Evolutionary conservation across 2,329 filamentous ascomycete genomes (phyloP).

Genomic region (Amauroascus niger): DNA sequence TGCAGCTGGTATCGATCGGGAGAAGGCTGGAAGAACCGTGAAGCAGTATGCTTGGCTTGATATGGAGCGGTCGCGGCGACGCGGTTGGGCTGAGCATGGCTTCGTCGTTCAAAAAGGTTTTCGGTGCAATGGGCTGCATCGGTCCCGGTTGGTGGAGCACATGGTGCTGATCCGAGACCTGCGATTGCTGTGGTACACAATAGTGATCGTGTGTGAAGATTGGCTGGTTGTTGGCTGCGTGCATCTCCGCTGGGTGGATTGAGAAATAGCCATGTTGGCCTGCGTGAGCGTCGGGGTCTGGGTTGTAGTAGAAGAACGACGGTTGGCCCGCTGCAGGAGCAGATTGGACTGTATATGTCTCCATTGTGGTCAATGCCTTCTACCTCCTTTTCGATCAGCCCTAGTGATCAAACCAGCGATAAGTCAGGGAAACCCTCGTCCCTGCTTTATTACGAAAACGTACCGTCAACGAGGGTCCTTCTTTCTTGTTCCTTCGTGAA

Average conservation of each 20-base stretch:
- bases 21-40: slow-evolving; percentile 45
- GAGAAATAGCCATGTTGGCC: slow-evolving; percentile 69
- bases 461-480: not conserved
- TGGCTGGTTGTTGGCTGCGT: slow-evolving; percentile 22
- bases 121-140: slow-evolving; percentile 13
- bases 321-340: slow-evolving; percentile 9
- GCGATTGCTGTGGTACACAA: slow-evolving; percentile 19
- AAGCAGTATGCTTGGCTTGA: slow-evolving; percentile 64
- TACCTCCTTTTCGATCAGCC: not conserved
- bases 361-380: slow-evolving; percentile 5
- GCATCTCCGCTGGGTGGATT: slow-evolving; percentile 48
- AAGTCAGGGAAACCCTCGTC: not conserved
- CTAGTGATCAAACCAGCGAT: not conserved
- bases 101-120: slow-evolving; percentile 45
- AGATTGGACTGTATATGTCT: slow-evolving; percentile 10
- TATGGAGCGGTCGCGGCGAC: slow-evolving; percentile 62
- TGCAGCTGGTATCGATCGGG: slow-evolving; percentile 66
- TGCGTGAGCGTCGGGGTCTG: slow-evolving; percentile 61
- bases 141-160: slow-evolving; percentile 10
- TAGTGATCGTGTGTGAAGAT: slow-evolving; percentile 22
- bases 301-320: slow-evolving; percentile 65
- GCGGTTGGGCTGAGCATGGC: slow-evolving; percentile 63
- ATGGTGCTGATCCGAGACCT: slow-evolving; percentile 5
- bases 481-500: not conserved
- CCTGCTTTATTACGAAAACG: not conserved